Evolutionary conservation across 129 eudicot genomes (phyloP).

Genomic region (Tanacetum coccineum): DNA sequence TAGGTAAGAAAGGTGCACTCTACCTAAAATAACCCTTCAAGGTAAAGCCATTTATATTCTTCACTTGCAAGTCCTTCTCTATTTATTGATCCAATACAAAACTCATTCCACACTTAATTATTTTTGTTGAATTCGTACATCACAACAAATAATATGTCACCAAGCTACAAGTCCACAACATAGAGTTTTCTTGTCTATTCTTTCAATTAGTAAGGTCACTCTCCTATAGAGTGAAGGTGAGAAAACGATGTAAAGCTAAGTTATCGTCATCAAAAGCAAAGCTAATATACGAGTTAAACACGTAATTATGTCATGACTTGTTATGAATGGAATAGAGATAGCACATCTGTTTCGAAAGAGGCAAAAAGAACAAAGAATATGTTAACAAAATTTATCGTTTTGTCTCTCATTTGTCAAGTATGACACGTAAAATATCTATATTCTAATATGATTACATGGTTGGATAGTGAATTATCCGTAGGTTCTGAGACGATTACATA

Average conservation of each 20-base stretch:
- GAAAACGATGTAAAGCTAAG: neutral
- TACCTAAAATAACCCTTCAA: constrained; percentile 35
- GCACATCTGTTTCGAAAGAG: neutral
- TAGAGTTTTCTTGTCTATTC: neutral
- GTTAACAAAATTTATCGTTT: neutral
- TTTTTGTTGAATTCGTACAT: too few species aligned
- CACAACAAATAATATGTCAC: too few species aligned
- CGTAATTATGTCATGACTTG: constrained; percentile 3
- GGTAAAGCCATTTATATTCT: constrained; percentile 30
- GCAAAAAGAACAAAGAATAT: neutral
- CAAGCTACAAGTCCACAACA: too few species aligned
- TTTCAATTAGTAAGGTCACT: neutral
- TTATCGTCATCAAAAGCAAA: neutral
- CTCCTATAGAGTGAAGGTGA: neutral
- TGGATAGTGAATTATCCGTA: too few species aligned
- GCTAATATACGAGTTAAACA: neutral
- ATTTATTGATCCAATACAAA: too few species aligned
- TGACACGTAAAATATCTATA: neutral
- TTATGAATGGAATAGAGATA: neutral
- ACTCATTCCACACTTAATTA: too few species aligned
- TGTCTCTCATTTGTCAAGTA: neutral
- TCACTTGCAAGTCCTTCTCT: too few species aligned
- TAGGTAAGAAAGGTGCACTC: constrained; percentile 52
- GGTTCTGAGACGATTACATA: too few species aligned
- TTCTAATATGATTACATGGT: neutral